Evolutionary conservation across 1,284 basidiomycete genomes (phyloP).

Genomic region (Apiotrichum laibachii): DNA sequence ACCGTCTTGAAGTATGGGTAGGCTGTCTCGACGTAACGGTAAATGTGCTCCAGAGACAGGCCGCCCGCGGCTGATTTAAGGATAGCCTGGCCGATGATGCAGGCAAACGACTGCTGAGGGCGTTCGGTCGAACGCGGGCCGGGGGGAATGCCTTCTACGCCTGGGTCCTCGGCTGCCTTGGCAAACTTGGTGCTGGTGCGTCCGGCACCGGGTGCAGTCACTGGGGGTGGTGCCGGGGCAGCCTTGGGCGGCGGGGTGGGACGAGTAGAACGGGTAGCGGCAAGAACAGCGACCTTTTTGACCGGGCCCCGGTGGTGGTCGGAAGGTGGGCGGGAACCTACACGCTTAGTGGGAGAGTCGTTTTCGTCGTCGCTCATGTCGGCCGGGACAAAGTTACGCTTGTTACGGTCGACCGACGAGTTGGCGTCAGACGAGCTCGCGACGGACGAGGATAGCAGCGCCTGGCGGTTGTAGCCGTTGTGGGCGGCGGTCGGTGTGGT

Average conservation of each 20-base stretch:
- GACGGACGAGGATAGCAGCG: constrained; percentile 9
- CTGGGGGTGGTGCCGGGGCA: neutral
- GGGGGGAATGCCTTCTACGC: constrained; percentile 61
- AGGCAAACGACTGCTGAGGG: constrained; percentile 85
- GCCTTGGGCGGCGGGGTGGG: constrained; percentile 3
- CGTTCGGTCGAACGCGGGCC: constrained; percentile 76
- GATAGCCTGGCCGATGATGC: constrained; percentile 91
- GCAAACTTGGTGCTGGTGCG: constrained; percentile 42
- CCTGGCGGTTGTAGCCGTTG: neutral
- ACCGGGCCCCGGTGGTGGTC: neutral
- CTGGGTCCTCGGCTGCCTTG: constrained; percentile 47
- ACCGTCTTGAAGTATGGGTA: constrained; percentile 90
- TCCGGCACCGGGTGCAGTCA: constrained; percentile 15
- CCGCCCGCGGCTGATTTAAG: constrained; percentile 77
- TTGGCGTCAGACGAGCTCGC: constrained; percentile 11
- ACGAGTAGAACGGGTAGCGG: neutral
- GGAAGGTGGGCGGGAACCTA: constrained; percentile 7
- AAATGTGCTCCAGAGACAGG: constrained; percentile 90
- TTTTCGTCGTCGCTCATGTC: constrained; percentile 41
- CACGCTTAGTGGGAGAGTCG: constrained; percentile 40
- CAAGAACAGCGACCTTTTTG: neutral
- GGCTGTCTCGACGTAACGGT: constrained; percentile 89
- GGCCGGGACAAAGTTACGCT: constrained; percentile 1
- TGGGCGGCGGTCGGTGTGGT: constrained; percentile 12
- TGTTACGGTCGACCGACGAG: constrained; percentile 20